phyloP scores from a whole-genome alignment of 352 stramenopile species.

The Thraustotheca clavata region DNA sequence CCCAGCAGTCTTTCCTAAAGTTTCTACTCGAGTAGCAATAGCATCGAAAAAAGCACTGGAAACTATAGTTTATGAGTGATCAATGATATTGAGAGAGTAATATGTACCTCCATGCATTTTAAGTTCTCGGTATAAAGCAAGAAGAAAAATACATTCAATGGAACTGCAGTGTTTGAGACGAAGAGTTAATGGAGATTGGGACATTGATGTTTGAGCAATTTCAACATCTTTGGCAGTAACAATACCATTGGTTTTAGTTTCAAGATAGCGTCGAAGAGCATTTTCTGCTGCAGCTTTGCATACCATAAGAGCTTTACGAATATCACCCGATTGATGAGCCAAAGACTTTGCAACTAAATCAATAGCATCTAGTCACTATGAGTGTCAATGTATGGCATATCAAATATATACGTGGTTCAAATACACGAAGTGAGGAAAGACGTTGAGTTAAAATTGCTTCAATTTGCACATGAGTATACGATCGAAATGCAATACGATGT shows the following conservation, averaged over 20 bases:
- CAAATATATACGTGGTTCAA: slow-evolving; percentile 25
- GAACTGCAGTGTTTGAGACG: slow-evolving; percentile 49
- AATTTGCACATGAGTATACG: slow-evolving; percentile 53
- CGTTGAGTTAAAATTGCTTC: slow-evolving; percentile 58
- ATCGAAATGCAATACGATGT: slow-evolving; percentile 59
- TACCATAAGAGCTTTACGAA: slow-evolving; percentile 52
- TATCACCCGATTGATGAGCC: slow-evolving; percentile 55
- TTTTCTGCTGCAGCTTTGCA: slow-evolving; percentile 56
- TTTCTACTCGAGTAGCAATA: slow-evolving; percentile 50
- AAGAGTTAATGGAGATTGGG: slow-evolving; percentile 42
- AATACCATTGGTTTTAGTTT: slow-evolving; percentile 13
- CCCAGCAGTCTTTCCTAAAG: slow-evolving; percentile 59
- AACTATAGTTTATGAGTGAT: neutral
- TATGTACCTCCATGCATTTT: slow-evolving; percentile 30
- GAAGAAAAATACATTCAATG: slow-evolving; percentile 63
- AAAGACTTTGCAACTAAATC: slow-evolving; percentile 58
- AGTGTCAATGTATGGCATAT: neutral
- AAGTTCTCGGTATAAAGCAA: slow-evolving; percentile 54
- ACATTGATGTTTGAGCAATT: slow-evolving; percentile 38
- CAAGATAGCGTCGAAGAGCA: slow-evolving; percentile 33
- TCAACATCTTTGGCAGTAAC: slow-evolving; percentile 55
- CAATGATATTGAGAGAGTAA: neutral
- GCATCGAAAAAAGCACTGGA: slow-evolving; percentile 35
- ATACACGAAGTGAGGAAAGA: slow-evolving; percentile 44
- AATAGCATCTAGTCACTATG: slow-evolving; percentile 32